Base-by-base conservation (phyloP, 2,329 filamentous ascomycete genomes). In the Talaromyces sp. region DNA sequence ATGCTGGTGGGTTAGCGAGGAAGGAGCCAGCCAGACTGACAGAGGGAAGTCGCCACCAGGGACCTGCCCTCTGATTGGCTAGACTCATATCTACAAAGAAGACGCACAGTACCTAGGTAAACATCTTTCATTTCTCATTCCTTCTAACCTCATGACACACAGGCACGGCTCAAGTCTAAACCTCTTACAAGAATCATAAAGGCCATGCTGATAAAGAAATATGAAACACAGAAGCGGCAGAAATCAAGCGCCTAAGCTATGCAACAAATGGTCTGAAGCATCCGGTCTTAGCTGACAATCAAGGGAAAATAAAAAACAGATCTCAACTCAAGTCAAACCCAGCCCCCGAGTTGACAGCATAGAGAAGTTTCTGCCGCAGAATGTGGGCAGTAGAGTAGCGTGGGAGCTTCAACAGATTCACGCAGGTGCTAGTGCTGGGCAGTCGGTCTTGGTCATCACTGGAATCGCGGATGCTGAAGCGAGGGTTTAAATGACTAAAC, bases 341-440 rank as follows among this genome's bases (percentile, higher is more conserved):
- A 56, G 95, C 94, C 0, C 93, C 93, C 0, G 92, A 91, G 71
- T 91, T 91, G 22, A 97, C 87, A 8, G 94, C 94, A 78, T 97
- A 97, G 61, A 98, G 80, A 67, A 99, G 76, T 80, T 97, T 98
- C 73, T 89, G 86, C 74, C 86, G 89, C 72, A 99, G 76, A 31
- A 82, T 84, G 66, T 81, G 78, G 68, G 88, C 86, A 38, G 83
- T 87, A 58, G 78, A 85, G 77, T 98, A 99, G 69, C 89, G 87
- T 6, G 95, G 95, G 70, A 99, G 79, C 82, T 99, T 99, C 58
- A 99, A 80, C 70, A 99, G 76, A 75, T 99, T 99, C 31, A 98
- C 92, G 72, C 95, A 99, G 0, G 95, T 99, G 75, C 93, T 97
- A 19, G 95, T 93, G 74, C 92, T 98, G 2, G 95, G 95, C 68